Percentiles rank a stretch among this genome's conserved stretches.
Conservation (phyloP, 805 yeast genomes). For the Yarrowia divulgata region DNA sequence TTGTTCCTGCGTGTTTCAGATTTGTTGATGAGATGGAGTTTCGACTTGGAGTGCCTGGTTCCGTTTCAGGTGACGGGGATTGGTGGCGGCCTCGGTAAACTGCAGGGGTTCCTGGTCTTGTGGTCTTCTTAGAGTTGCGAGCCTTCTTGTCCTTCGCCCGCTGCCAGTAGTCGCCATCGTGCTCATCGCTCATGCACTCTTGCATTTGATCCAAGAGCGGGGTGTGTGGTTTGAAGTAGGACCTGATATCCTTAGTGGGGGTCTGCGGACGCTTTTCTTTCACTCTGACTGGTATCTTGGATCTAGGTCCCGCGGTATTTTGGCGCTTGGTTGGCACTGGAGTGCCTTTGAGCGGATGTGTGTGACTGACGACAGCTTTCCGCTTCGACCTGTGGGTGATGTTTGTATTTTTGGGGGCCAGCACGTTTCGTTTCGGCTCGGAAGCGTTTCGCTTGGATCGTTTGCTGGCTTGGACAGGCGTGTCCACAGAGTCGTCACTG, state of each 20-base stretch:
- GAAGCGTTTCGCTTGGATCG: neutral
- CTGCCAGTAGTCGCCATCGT: neutral
- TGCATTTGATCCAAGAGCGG: conserved; percentile 16
- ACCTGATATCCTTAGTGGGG: neutral
- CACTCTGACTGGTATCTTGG: conserved; percentile 3
- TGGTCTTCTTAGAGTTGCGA: neutral
- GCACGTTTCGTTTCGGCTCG: neutral
- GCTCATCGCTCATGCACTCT: neutral
- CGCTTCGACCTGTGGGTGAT: neutral
- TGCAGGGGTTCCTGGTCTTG: conserved; percentile 5
- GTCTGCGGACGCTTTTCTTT: neutral
- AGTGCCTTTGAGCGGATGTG: neutral
- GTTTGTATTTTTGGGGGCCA: conserved; percentile 9
- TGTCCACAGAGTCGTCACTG: conserved; percentile 1
- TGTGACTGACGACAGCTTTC: neutral
- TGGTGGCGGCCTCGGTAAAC: neutral
- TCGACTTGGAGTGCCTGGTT: neutral
- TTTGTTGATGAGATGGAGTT: neutral
- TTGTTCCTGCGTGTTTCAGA: neutral
- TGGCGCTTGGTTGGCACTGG: neutral
- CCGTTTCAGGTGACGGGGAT: neutral
- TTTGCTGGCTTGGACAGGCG: neutral
- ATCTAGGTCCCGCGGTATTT: neutral
- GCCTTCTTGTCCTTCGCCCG: neutral
- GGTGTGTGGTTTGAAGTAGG: conserved; percentile 6